phyloP scores from a whole-genome alignment of 2,329 filamentous ascomycete species.

The Exophiala spinifera region DNA sequence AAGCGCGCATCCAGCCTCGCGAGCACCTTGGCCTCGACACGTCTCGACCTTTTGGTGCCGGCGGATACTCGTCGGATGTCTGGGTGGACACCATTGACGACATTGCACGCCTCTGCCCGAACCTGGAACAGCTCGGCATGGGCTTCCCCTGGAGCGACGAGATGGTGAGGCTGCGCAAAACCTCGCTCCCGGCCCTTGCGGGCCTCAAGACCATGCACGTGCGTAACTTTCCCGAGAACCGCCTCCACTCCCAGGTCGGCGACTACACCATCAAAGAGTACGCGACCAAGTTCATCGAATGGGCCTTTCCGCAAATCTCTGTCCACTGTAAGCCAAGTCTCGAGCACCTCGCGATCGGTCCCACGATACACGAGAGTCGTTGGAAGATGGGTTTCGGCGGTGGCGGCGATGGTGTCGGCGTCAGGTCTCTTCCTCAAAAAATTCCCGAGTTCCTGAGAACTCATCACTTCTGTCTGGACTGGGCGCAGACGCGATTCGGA shows the following conservation, averaged over 20 bases:
- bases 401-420: neutral
- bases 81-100: slow-evolving; percentile 29
- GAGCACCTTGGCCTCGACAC: slow-evolving; percentile 27
- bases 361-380: slow-evolving; percentile 27
- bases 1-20: slow-evolving; percentile 30
- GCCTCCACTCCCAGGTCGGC: slow-evolving; percentile 26
- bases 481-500: slow-evolving; percentile 29
- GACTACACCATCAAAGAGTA: slow-evolving; percentile 31
- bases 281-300: slow-evolving; percentile 29
- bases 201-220: slow-evolving; percentile 28
- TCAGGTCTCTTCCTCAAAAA: too few relatives aligned
- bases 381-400: slow-evolving; percentile 17
- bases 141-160: slow-evolving; percentile 31
- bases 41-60: slow-evolving; percentile 27
- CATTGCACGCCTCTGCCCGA: slow-evolving; percentile 27
- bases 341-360: slow-evolving; percentile 29
- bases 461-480: slow-evolving; percentile 29
- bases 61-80: slow-evolving; percentile 29
- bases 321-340: slow-evolving; percentile 17
- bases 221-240: slow-evolving; percentile 29
- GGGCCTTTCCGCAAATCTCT: slow-evolving; percentile 23
- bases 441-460: slow-evolving; percentile 28
- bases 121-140: slow-evolving; percentile 26
- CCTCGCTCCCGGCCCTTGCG: slow-evolving; percentile 22
- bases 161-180: slow-evolving; percentile 26